These are phyloP conservation scores for Globisporangium splendens DNA, from an alignment of 352 stramenopile species.

Conservation along the genomic window DNA sequence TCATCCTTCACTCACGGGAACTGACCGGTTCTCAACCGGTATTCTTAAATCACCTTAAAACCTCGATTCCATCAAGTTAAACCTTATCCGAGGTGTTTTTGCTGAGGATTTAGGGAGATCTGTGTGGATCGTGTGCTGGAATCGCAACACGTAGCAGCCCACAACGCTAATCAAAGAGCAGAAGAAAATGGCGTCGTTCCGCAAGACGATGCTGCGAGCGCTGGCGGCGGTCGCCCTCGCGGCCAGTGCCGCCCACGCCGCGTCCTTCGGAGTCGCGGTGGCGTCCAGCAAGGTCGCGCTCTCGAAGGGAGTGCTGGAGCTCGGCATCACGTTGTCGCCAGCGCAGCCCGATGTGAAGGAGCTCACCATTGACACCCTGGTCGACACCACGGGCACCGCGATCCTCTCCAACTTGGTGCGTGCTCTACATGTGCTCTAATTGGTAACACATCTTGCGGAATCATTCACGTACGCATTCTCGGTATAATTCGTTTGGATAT, in stretches of 20 bases:
- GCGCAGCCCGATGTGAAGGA: constrained; percentile 50
- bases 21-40: too few relatives aligned
- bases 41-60: too few relatives aligned
- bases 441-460: too few relatives aligned
- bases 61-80: too few relatives aligned
- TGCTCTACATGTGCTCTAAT: not conserved
- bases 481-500: not conserved
- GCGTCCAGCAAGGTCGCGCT: constrained; percentile 46
- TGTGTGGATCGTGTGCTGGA: too few relatives aligned
- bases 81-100: too few relatives aligned
- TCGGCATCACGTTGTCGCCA: constrained; percentile 53
- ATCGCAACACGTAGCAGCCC: not conserved
- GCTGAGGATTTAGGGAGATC: too few relatives aligned
- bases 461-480: too few relatives aligned
- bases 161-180: not conserved
- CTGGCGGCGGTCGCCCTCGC: constrained; percentile 17
- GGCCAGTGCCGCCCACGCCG: constrained; percentile 15
- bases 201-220: constrained; percentile 14
- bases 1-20: too few relatives aligned
- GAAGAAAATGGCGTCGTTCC: constrained; percentile 12
- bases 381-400: constrained; percentile 56
- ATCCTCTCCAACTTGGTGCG: constrained; percentile 61
- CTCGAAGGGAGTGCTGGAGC: constrained; percentile 32
- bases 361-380: constrained; percentile 61
- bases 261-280: constrained; percentile 41